Base-by-base conservation (phyloP, 306 rosid genomes). In the Cucumis cinereus region DNA sequence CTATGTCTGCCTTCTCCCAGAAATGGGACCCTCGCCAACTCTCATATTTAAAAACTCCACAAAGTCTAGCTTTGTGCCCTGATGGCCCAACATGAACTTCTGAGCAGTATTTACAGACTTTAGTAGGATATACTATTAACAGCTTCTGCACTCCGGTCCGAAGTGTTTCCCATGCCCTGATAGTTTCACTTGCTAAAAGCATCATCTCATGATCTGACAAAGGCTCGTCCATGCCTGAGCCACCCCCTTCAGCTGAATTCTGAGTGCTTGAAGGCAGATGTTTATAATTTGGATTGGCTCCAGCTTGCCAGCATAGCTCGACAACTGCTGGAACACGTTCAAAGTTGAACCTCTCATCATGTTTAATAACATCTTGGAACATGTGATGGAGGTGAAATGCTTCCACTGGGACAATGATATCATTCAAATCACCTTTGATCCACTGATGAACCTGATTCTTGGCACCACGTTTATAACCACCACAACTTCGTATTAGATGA, bases 81-180 rank as follows among this genome's bases (percentile, higher is more conserved):
- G 97, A 90, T 9, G 88, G 97, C 80, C 99, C 97, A 79, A 90
- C 82, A 72, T 91, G 98, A 82, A 93, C 92, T 83, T 93, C 88
- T 11, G 92, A 88, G 87, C 96, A 93, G 79, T 86, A 52, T 81
- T 90, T 88, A 82, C 96, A 93, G 77, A 93, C 94, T 84, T 93
- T 93, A 36, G 83, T 83, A 17, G 96, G 90, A 87, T 93, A 87
- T 78, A 80, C 94, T 80, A 87, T 68, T 83, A 93, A 75, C 83
- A 91, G 80, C 80, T 83, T 93, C 80, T 84, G 81, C 80, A 93
- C 87, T 6, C 97, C 91, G 36, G 86, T 79, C 88, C 93, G 87
- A 66, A 90, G 84, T 33, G 77, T 78, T 77, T 93, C 96, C 97
- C 97, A 93, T 30, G 93, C 92, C 73, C 73, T 82, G 49, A 93